Evolutionary conservation across 1,284 basidiomycete species (phyloP).

Genomic region (Apiotrichum sp.): DNA sequence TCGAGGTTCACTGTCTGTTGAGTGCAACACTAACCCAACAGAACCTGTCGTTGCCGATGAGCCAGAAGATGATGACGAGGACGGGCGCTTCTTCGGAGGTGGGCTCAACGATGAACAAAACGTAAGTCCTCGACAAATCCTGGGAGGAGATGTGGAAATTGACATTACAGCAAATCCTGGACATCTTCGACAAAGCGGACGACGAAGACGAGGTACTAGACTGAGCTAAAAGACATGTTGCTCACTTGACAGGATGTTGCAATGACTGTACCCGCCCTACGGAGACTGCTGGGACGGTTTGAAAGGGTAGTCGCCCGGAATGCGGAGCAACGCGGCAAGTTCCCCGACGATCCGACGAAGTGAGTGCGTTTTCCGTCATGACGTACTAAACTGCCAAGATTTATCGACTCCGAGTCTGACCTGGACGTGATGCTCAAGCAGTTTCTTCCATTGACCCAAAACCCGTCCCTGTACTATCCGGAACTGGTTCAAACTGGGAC

Average conservation of each 20-base stretch:
- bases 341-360: slow-evolving; percentile 84
- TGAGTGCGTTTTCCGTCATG: slow-evolving; percentile 43
- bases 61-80: slow-evolving; percentile 81
- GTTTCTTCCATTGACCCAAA: slow-evolving; percentile 81
- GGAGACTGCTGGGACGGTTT: slow-evolving; percentile 70
- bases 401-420: slow-evolving; percentile 97
- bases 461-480: slow-evolving; percentile 75
- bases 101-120: slow-evolving; percentile 85
- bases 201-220: slow-evolving; percentile 60
- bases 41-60: neutral
- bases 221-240: slow-evolving; percentile 5
- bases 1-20: neutral
- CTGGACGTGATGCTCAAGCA: slow-evolving; percentile 80
- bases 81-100: slow-evolving; percentile 88
- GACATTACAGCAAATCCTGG: slow-evolving; percentile 49
- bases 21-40: neutral
- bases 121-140: slow-evolving; percentile 52
- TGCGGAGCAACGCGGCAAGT: slow-evolving; percentile 87
- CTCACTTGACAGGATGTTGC: slow-evolving; percentile 2
- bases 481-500: slow-evolving; percentile 75
- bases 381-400: slow-evolving; percentile 52
- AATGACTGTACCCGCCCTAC: slow-evolving; percentile 62
- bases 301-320: slow-evolving; percentile 89
- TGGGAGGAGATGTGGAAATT: too few relatives aligned
- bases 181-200: slow-evolving; percentile 67